A percentile compares a stretch with the other conserved stretches of the same genome.
Conservation (phyloP, 306 rosid genomes). For the Rubus idaeus region DNA sequence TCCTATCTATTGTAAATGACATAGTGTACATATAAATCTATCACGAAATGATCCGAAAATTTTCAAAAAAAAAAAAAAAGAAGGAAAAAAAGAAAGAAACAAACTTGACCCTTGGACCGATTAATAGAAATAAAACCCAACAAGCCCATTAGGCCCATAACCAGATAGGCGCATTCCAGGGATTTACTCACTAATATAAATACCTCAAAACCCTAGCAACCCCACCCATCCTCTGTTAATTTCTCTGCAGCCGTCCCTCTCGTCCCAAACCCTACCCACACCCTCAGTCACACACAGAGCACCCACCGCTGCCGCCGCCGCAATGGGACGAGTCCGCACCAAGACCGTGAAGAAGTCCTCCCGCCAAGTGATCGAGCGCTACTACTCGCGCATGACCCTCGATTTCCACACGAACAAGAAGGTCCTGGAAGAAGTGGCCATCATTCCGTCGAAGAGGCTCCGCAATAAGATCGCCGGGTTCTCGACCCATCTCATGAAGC, state of each 20-base stretch:
- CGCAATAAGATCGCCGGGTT: conserved; percentile 68
- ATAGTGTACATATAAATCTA: no score
- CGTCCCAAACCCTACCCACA: neutral
- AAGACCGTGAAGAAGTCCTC: conserved; percentile 75
- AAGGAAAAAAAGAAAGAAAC: no score
- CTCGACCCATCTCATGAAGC: conserved; percentile 68
- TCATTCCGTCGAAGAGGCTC: conserved; percentile 60
- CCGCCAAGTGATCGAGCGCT: conserved; percentile 53
- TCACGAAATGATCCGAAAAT: no score
- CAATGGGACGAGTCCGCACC: conserved; percentile 68
- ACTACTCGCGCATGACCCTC: conserved; percentile 58
- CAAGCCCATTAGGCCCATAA: neutral
- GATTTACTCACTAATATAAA: neutral
- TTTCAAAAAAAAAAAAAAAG: no score
- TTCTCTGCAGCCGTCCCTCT: neutral
- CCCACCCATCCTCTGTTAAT: neutral
- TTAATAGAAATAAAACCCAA: neutral
- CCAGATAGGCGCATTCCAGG: no score
- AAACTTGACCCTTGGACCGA: neutral
- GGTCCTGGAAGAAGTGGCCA: conserved; percentile 52
- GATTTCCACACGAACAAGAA: conserved; percentile 72
- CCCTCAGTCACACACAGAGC: neutral
- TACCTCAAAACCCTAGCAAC: conserved; percentile 16
- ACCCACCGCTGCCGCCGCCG: neutral
- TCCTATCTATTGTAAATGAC: no score